These are phyloP conservation scores for Lepraria neglecta DNA, from an alignment of 495 filamentous ascomycete genomes.

Conservation along the genomic window DNA sequence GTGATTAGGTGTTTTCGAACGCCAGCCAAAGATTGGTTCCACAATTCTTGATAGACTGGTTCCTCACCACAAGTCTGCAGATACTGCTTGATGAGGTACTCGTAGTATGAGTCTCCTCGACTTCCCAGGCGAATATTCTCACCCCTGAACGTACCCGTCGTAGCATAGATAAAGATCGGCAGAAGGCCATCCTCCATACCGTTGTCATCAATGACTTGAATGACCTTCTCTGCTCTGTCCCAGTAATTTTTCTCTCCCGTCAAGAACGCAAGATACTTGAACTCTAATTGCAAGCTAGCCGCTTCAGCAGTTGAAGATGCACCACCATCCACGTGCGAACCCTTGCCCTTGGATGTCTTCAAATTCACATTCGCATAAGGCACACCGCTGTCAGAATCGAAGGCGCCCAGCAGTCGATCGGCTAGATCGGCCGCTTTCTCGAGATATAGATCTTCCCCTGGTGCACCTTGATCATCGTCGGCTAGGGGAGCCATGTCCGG, in stretches of 20 bases:
- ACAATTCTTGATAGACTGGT: constrained; percentile 82
- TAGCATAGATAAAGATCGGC: constrained; percentile 84
- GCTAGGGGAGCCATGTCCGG: constrained; percentile 58
- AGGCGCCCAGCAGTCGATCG: constrained; percentile 78
- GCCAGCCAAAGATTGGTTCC: constrained; percentile 77
- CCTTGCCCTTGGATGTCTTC: constrained; percentile 61
- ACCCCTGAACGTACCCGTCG: constrained; percentile 68
- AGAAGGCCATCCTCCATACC: constrained; percentile 72
- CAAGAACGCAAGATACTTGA: constrained; percentile 94
- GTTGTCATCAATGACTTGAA: constrained; percentile 80
- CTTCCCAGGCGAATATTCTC: constrained; percentile 86
- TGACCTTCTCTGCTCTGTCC: constrained; percentile 83
- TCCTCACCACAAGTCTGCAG: constrained; percentile 79
- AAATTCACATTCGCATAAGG: constrained; percentile 90
- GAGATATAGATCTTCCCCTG: constrained; percentile 84
- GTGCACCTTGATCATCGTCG: constrained; percentile 58
- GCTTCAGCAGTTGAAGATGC: constrained; percentile 93
- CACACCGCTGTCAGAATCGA: constrained; percentile 76
- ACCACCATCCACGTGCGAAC: constrained; percentile 77
- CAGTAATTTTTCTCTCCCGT: constrained; percentile 90
- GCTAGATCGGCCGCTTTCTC: constrained; percentile 94
- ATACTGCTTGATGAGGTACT: constrained; percentile 32
- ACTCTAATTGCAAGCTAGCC: constrained; percentile 85
- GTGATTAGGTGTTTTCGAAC: constrained; percentile 88
- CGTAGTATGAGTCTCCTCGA: constrained; percentile 93